A percentile compares a stretch with the other conserved stretches of the same genome.
These are phyloP conservation scores for Colletotrichum paranaense DNA, from an alignment of 2,329 filamentous ascomycete genomes.

Conservation along the genomic window DNA sequence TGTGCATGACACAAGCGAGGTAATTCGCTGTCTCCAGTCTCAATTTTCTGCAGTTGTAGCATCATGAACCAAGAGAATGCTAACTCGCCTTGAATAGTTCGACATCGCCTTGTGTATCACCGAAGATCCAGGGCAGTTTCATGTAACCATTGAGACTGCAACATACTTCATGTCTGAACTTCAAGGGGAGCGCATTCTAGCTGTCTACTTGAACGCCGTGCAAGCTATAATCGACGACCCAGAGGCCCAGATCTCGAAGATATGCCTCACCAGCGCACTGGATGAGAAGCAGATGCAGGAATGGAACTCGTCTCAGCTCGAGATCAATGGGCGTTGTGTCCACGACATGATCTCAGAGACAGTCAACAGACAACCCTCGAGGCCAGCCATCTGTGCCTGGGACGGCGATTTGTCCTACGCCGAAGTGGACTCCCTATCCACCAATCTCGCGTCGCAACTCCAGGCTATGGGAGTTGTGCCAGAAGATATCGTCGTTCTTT, in stretches of 20 bases:
- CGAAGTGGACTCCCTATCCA: conserved; percentile 36
- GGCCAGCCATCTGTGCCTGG: conserved; percentile 37
- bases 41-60: not conserved
- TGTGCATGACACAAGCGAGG: conserved; percentile 21
- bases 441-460: conserved; percentile 33
- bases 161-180: conserved; percentile 14
- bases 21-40: not conserved
- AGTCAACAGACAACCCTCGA: not conserved
- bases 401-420: conserved; percentile 39
- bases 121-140: not conserved
- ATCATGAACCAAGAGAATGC: not conserved
- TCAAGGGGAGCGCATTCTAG: not conserved
- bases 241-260: not conserved
- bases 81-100: not conserved
- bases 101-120: conserved; percentile 19
- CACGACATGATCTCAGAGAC: conserved; percentile 21
- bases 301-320: not conserved
- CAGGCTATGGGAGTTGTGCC: conserved; percentile 34
- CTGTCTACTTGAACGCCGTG: not conserved
- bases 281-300: conserved; percentile 2
- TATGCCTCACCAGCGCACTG: conserved; percentile 6
- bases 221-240: not conserved
- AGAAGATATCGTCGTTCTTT: conserved; percentile 40
- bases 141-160: conserved; percentile 10
- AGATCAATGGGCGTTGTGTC: conserved; percentile 29